Percentiles rank a stretch among this genome's conserved stretches.
Conservation (phyloP, 2,329 filamentous ascomycete species). For the Colletotrichum sp. region DNA sequence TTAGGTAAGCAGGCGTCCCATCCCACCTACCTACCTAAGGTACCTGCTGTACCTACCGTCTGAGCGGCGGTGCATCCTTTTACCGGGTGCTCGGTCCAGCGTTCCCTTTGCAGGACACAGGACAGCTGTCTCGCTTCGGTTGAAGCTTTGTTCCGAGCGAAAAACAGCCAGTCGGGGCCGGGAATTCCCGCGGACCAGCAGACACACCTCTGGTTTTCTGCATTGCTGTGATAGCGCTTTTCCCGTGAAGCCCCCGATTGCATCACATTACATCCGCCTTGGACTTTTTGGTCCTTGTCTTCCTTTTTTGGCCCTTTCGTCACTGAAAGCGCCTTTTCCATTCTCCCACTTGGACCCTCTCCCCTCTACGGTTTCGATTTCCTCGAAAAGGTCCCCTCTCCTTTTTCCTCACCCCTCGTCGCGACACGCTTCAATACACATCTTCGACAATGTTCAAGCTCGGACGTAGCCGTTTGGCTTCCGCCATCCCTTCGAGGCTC, state of each 20-base stretch:
- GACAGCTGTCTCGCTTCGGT: slow-evolving; percentile 14
- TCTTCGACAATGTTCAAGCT: slow-evolving; percentile 79
- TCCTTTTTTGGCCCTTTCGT: slow-evolving; percentile 19
- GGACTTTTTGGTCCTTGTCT: not conserved
- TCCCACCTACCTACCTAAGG: not conserved
- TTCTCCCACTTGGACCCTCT: not conserved
- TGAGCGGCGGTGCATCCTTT: not conserved
- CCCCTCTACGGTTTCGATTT: not conserved
- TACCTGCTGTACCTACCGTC: not conserved
- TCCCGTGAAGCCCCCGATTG: slow-evolving; percentile 14
- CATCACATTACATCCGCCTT: slow-evolving; percentile 13
- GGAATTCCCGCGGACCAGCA: slow-evolving; percentile 21
- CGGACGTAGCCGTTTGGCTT: slow-evolving; percentile 80
- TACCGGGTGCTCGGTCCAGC: not conserved
- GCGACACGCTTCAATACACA: not conserved
- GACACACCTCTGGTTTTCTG: slow-evolving; percentile 18
- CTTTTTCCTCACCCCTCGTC: not conserved
- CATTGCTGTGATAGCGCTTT: slow-evolving; percentile 18
- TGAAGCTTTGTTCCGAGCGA: slow-evolving; percentile 18
- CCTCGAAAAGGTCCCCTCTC: slow-evolving; percentile 4
- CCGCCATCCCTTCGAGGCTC: slow-evolving; percentile 62
- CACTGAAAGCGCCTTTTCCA: not conserved
- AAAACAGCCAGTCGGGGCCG: slow-evolving; percentile 9
- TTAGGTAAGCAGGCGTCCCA: not conserved
- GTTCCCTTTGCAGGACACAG: not conserved